Evolutionary conservation across 192 early-diverging fungal species (phyloP).

Genomic region (Piromyces finnis): DNA sequence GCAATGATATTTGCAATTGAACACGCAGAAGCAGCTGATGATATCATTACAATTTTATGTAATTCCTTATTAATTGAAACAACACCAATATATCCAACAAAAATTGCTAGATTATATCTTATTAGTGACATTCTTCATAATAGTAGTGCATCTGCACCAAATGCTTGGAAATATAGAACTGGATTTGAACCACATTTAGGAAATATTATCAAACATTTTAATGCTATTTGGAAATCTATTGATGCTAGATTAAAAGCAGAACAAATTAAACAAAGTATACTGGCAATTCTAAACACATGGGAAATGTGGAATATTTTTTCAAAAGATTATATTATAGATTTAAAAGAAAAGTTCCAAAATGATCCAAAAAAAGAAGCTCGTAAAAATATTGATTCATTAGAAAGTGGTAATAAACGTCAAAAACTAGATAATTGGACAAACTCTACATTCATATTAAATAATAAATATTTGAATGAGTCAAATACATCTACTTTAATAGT

Average conservation of each 20-base stretch:
- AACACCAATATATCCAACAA: slow-evolving; percentile 34
- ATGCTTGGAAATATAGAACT: slow-evolving; percentile 70
- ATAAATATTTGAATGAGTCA: background rate
- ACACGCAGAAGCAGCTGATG: slow-evolving; percentile 63
- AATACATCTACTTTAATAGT: background rate
- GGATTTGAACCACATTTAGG: slow-evolving; percentile 41
- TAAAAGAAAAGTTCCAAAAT: slow-evolving; percentile 28
- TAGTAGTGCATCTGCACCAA: slow-evolving; percentile 53
- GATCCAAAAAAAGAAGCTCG: slow-evolving; percentile 1
- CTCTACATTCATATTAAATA: background rate
- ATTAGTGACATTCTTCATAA: slow-evolving; percentile 88
- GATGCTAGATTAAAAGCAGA: slow-evolving; percentile 64
- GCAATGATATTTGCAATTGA: slow-evolving; percentile 72
- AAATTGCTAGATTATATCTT: slow-evolving; percentile 58
- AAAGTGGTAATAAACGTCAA: background rate
- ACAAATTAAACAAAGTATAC: slow-evolving; percentile 34
- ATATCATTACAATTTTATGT: slow-evolving; percentile 50
- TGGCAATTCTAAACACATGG: slow-evolving; percentile 60
- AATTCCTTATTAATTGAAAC: slow-evolving; percentile 29
- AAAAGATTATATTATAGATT: slow-evolving; percentile 33
- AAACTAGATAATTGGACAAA: background rate
- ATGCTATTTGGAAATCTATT: slow-evolving; percentile 41
- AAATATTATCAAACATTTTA: slow-evolving; percentile 50
- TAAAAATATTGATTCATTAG: background rate
- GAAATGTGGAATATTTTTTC: slow-evolving; percentile 82